Evolutionary conservation across 129 eudicot species (phyloP).

Genomic region (Cynara cardunculus): DNA sequence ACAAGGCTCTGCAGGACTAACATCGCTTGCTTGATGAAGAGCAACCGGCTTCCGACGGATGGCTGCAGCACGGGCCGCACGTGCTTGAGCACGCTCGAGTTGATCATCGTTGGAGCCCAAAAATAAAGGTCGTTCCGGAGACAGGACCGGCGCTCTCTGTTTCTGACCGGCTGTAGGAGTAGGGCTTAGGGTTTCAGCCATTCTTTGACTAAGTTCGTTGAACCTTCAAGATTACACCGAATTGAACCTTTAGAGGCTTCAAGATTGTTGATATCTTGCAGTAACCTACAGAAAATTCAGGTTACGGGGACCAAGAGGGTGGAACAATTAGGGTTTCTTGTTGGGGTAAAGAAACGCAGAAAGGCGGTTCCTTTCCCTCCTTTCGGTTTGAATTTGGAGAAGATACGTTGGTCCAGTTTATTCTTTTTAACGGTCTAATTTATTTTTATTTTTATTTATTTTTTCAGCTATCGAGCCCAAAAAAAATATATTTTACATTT

Average conservation of each 20-base stretch:
- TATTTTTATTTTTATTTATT: too few species aligned
- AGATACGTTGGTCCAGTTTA: background rate
- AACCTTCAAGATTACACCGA: background rate
- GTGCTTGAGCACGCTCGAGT: slow-evolving; percentile 63
- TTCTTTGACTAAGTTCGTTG: background rate
- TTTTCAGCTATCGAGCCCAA: too few species aligned
- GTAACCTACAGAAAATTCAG: background rate
- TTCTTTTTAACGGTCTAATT: background rate
- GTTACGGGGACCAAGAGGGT: background rate
- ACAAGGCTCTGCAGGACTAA: slow-evolving; percentile 22
- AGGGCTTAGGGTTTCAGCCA: slow-evolving; percentile 41
- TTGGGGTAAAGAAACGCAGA: background rate
- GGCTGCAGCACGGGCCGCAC: slow-evolving; percentile 72
- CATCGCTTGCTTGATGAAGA: slow-evolving; percentile 23
- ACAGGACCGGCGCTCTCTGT: slow-evolving; percentile 17
- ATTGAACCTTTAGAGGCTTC: background rate
- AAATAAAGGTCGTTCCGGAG: slow-evolving; percentile 44
- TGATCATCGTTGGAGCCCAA: slow-evolving; percentile 56
- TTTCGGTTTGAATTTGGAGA: slow-evolving; percentile 26
- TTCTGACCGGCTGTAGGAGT: slow-evolving; percentile 20
- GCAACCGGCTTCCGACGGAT: slow-evolving; percentile 46
- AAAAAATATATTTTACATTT: background rate
- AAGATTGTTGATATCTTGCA: background rate
- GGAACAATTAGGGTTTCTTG: background rate
- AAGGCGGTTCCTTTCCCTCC: slow-evolving; percentile 23